Evolutionary conservation across 768 basidiomycete species (phyloP), one percentile per base, ranked within the genome.

Genomic region (Boletus rufocinnamomeus): DNA sequence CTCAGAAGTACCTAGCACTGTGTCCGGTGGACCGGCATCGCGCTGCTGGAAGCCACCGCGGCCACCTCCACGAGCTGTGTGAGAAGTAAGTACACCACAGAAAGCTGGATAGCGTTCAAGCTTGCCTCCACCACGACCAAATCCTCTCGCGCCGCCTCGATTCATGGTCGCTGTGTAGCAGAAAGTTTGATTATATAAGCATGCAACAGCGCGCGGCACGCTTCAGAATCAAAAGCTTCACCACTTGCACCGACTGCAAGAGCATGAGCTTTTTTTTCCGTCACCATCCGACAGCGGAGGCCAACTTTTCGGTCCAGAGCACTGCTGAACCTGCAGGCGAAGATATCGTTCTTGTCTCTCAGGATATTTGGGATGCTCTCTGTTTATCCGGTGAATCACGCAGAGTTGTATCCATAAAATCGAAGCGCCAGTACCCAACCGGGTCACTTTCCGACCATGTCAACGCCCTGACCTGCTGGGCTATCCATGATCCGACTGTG

Each of bases 21-120:
- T 81, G 46, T 91, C 89, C 48, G 92, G 92, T 68, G 92, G 92
- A 11, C 92, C 91, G 19, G 76, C 58, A 67, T 93, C 89, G 45
- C 88, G 80, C 59, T 86, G 87, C 62, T 84, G 80, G 63, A 84
- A 88, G 46, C 88, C 87, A 41, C 89, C 87, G 11, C 89, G 79
- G n/a, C 84, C 83, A 9, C 80, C 82, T 28, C 88, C 87, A 30
- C 88, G 80, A 53, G 77, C 85, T 78, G 53, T 11, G 56, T 47
- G 51, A 46, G n/a, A 43, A 46, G 45, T 65, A 19, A 61, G 50
- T 28, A 19, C 30, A 45, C 17, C 34, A 28, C 32, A n/a, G n/a
- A 49, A 34, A 17, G 30, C 34, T 30, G 17, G 8, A 17, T 23
- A 13, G 19, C 23, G 3, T 47, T 51, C 17, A 41, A 44, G 47